Conservation (phyloP, 768 basidiomycete species). For the Suillus alpinus region DNA sequence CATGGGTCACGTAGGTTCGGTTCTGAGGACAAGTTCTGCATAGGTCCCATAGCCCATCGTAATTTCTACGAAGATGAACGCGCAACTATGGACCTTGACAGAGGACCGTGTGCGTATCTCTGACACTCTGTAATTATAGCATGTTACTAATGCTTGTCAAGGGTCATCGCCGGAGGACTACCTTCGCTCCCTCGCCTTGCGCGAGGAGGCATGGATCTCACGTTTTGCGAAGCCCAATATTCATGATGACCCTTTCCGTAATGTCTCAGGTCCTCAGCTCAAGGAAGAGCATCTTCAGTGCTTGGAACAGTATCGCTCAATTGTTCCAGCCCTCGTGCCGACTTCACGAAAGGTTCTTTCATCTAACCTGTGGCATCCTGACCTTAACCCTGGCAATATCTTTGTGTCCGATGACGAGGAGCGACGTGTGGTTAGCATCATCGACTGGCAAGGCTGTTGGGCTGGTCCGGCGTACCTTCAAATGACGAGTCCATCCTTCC, state of each 20-base stretch:
- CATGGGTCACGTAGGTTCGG: slow-evolving; percentile 12
- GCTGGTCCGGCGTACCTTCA: slow-evolving; percentile 15
- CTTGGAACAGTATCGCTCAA: slow-evolving; percentile 17
- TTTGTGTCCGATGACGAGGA: slow-evolving; percentile 18
- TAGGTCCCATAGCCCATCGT: slow-evolving; percentile 29
- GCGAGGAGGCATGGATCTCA: slow-evolving; percentile 18
- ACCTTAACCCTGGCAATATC: slow-evolving; percentile 25
- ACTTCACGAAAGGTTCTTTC: slow-evolving; percentile 12
- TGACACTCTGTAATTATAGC: not conserved
- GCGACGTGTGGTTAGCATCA: slow-evolving; percentile 20
- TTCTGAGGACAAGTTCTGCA: slow-evolving; percentile 23
- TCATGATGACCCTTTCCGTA: slow-evolving; percentile 17
- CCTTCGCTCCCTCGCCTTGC: slow-evolving; percentile 18
- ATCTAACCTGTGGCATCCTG: slow-evolving; percentile 30
- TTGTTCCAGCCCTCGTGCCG: slow-evolving; percentile 27
- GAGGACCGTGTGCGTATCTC: slow-evolving; percentile 32
- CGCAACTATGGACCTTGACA: slow-evolving; percentile 21
- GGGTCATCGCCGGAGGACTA: slow-evolving; percentile 18
- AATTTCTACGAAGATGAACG: slow-evolving; percentile 29
- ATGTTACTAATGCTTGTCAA: slow-evolving; percentile 8
- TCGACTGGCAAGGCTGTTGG: slow-evolving; percentile 29
- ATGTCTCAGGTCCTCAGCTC: slow-evolving; percentile 12
- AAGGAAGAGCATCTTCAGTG: slow-evolving; percentile 19
- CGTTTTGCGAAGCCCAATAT: slow-evolving; percentile 11
- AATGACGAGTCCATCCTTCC: slow-evolving; percentile 13